phyloP scores from a whole-genome alignment of 371 early-diverging fungal species.

The Rhizopus arrhizus region DNA sequence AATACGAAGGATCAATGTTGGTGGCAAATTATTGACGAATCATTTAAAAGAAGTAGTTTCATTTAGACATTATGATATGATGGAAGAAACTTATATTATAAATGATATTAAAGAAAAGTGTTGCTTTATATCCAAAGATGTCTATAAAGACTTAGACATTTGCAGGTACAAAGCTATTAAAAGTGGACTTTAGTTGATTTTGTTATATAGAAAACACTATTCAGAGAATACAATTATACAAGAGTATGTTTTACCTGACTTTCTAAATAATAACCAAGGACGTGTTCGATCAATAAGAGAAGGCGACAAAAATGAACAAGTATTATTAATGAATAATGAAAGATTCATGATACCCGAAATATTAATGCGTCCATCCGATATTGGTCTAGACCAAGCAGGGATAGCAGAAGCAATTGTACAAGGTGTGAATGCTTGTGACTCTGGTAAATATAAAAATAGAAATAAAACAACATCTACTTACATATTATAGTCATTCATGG shows the following conservation, averaged over 20 bases:
- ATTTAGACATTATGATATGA: slow-evolving; percentile 88
- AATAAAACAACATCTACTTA: background rate
- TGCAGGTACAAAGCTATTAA: slow-evolving; percentile 53
- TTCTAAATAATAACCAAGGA: slow-evolving; percentile 61
- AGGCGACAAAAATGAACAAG: slow-evolving; percentile 44
- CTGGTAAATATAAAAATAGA: slow-evolving; percentile 33
- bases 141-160: slow-evolving; percentile 64
- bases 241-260: slow-evolving; percentile 85
- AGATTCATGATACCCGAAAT: slow-evolving; percentile 86
- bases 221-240: slow-evolving; percentile 58
- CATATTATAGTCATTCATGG: slow-evolving; percentile 58
- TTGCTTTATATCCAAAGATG: slow-evolving; percentile 77
- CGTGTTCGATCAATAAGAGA: slow-evolving; percentile 44
- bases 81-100: slow-evolving; percentile 86
- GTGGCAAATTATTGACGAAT: slow-evolving; percentile 85
- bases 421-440: slow-evolving; percentile 58
- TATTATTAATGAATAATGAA: slow-evolving; percentile 80
- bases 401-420: slow-evolving; percentile 76
- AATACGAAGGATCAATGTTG: slow-evolving; percentile 75
- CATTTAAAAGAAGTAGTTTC: slow-evolving; percentile 88
- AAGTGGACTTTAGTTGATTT: background rate
- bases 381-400: slow-evolving; percentile 84
- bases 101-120: slow-evolving; percentile 83
- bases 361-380: slow-evolving; percentile 81
- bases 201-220: slow-evolving; percentile 36